phyloP scores from a whole-genome alignment of 306 rosid species.

The Alnus glutinosa region DNA sequence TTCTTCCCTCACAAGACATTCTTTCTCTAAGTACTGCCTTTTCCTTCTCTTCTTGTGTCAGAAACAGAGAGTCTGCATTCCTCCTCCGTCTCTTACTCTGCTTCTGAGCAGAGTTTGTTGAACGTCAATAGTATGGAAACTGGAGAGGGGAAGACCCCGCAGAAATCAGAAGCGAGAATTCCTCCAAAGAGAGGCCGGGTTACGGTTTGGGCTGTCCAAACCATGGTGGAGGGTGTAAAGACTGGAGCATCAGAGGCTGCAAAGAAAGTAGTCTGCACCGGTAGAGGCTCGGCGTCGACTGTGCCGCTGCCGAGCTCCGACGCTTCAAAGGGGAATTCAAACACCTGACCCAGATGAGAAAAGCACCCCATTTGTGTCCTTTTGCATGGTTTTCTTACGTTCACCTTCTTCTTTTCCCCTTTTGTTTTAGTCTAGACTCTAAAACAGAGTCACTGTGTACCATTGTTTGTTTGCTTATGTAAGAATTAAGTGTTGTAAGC shows the following conservation, averaged over 20 bases:
- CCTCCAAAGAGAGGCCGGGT: constrained; percentile 35
- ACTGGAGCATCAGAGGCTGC: background rate
- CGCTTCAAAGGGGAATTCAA: background rate
- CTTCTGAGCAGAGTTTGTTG: background rate
- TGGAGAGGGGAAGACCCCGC: background rate
- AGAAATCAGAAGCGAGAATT: constrained; percentile 8
- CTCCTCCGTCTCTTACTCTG: background rate
- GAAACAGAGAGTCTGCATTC: background rate
- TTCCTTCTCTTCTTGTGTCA: background rate
- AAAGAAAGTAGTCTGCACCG: background rate
- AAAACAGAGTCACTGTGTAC: background rate
- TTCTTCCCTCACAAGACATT: background rate
- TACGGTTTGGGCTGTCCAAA: constrained; percentile 12
- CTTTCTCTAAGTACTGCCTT: background rate
- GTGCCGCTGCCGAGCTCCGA: background rate
- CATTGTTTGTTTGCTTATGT: background rate
- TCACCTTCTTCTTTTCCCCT: background rate
- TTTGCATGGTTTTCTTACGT: background rate
- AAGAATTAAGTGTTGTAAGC: background rate
- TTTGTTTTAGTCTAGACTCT: background rate
- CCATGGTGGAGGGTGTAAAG: background rate
- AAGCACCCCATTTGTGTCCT: background rate
- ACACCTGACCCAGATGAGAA: background rate
- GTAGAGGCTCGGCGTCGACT: background rate
- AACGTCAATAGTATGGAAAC: background rate